Evolutionary conservation across 306 rosid genomes (phyloP).

Genomic region (Cucurbita argyrosperma): DNA sequence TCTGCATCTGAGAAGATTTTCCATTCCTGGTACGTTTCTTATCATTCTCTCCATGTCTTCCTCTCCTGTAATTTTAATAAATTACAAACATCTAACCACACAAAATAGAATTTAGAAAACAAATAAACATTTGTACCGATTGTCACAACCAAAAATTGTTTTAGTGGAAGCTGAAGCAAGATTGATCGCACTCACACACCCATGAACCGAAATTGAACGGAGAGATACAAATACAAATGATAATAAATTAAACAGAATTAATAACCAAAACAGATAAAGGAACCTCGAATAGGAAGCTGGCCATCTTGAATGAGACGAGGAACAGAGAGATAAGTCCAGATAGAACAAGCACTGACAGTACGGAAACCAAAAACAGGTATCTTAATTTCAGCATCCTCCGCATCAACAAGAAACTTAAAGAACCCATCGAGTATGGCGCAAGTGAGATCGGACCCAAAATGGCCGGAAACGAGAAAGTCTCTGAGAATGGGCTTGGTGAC

Average conservation of each 20-base stretch:
- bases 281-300: constrained; percentile 33
- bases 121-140: too few species aligned
- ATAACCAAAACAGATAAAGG: too few species aligned
- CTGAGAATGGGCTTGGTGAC: constrained; percentile 16
- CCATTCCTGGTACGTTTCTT: constrained; percentile 27
- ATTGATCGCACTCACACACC: too few species aligned
- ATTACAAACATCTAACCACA: neutral
- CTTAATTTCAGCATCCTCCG: constrained; percentile 8
- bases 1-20: constrained; percentile 26
- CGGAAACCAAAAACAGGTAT: constrained; percentile 29
- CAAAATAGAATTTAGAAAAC: too few species aligned
- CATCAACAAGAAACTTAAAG: constrained; percentile 11
- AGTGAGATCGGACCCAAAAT: neutral
- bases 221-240: too few species aligned
- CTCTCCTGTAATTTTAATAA: constrained; percentile 8
- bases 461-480: constrained; percentile 4
- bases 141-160: too few species aligned
- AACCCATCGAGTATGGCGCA: constrained; percentile 34
- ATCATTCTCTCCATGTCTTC: constrained; percentile 47
- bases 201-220: too few species aligned
- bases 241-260: too few species aligned
- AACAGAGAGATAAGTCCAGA: constrained; percentile 26
- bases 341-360: constrained; percentile 19
- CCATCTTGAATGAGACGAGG: constrained; percentile 17
- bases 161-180: too few species aligned